phyloP scores from a whole-genome alignment of 176 grass and related monocot species.

The Carex scoparia region DNA sequence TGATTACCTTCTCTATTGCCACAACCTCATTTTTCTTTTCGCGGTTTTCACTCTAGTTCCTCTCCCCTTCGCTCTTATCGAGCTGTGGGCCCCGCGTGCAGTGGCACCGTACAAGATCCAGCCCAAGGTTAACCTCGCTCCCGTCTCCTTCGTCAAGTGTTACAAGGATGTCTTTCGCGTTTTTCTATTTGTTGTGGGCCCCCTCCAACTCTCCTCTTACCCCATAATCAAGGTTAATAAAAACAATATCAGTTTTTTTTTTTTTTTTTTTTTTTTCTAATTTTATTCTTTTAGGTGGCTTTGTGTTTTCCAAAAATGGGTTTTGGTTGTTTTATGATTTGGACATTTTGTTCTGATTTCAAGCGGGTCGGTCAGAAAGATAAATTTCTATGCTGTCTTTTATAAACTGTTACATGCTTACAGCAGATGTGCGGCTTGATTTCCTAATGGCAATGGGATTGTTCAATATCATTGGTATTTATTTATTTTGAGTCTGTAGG shows the following conservation, averaged over 20 bases:
- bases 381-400: neutral
- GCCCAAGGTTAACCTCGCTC: slow-evolving; percentile 53
- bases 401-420: neutral
- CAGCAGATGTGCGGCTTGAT: neutral
- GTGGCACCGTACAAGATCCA: slow-evolving; percentile 72
- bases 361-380: neutral
- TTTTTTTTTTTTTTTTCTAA: neutral
- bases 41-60: slow-evolving; percentile 64
- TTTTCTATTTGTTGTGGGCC: slow-evolving; percentile 68
- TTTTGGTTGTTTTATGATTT: neutral
- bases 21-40: slow-evolving; percentile 79
- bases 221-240: slow-evolving; percentile 66
- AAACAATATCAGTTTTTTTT: neutral
- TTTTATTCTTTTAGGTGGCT: neutral
- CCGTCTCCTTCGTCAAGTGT: slow-evolving; percentile 49
- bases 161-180: slow-evolving; percentile 62
- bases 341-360: neutral
- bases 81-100: slow-evolving; percentile 45
- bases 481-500: neutral
- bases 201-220: slow-evolving; percentile 68
- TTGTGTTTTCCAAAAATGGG: neutral
- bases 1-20: slow-evolving; percentile 61
- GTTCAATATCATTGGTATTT: neutral
- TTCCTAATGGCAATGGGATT: neutral
- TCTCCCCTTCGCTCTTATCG: slow-evolving; percentile 76